A percentile compares a stretch with the other conserved stretches of the same genome.
phyloP scores from a whole-genome alignment of 208 protist species.

The Leishmania tropica region DNA sequence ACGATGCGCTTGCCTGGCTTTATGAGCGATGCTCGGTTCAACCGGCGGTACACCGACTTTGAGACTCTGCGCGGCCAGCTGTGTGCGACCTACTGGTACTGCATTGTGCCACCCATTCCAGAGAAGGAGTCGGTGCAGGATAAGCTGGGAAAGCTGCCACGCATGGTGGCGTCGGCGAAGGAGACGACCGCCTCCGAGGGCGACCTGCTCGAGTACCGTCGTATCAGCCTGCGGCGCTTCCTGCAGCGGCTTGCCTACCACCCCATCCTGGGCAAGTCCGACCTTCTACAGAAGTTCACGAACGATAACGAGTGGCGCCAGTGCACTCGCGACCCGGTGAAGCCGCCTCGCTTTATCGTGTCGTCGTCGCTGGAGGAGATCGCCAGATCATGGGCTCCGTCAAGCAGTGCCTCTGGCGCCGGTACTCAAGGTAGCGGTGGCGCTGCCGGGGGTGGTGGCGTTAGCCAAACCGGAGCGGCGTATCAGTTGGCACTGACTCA shows the following conservation, averaged over 20 bases:
- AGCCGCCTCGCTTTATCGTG: slow-evolving; percentile 36
- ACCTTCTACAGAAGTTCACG: slow-evolving; percentile 76
- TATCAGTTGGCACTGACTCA: slow-evolving; percentile 31
- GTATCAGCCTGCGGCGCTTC: slow-evolving; percentile 75
- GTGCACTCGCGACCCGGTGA: slow-evolving; percentile 44
- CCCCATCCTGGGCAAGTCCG: slow-evolving; percentile 51
- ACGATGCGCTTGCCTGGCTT: slow-evolving; percentile 42
- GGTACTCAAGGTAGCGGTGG: background rate
- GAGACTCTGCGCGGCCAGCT: slow-evolving; percentile 78
- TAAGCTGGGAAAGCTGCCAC: slow-evolving; percentile 57
- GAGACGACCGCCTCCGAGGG: slow-evolving; percentile 30
- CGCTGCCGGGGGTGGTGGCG: background rate
- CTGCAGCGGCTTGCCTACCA: slow-evolving; percentile 78
- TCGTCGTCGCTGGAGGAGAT: slow-evolving; percentile 37
- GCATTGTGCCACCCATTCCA: slow-evolving; percentile 88
- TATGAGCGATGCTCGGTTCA: slow-evolving; percentile 37
- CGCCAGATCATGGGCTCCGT: slow-evolving; percentile 19
- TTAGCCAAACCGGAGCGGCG: slow-evolving; percentile 24
- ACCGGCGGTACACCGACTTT: slow-evolving; percentile 91
- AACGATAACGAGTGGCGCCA: slow-evolving; percentile 77
- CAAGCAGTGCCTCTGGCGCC: background rate
- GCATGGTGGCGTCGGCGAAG: slow-evolving; percentile 22
- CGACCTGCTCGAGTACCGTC: slow-evolving; percentile 75
- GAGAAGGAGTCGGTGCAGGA: slow-evolving; percentile 84
- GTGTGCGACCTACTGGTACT: slow-evolving; percentile 63